Evolutionary conservation across 2,329 filamentous ascomycete genomes (phyloP).

Genomic region (Aspergillus phoenicis): DNA sequence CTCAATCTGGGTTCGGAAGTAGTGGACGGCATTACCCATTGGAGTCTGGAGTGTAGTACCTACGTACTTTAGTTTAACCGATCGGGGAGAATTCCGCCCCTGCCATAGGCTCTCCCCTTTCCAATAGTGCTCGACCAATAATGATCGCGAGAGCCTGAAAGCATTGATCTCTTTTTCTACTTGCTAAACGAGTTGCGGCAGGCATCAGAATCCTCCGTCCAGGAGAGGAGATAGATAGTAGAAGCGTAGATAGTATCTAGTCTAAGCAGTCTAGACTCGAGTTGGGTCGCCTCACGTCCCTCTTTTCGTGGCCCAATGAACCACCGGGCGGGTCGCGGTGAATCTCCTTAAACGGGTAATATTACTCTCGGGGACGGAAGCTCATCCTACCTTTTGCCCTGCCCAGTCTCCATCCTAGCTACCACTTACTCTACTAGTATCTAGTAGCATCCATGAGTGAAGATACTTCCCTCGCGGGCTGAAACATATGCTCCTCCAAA

Average conservation of each 20-base stretch:
- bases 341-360: conserved; percentile 13
- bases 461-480: not conserved
- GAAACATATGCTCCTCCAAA: not conserved
- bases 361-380: conserved; percentile 7
- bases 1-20: not conserved
- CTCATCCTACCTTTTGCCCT: too few relatives aligned
- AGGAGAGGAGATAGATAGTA: not conserved
- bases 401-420: too few relatives aligned
- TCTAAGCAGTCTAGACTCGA: conserved; percentile 9
- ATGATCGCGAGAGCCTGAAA: not conserved
- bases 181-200: not conserved
- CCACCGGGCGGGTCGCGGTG: not conserved
- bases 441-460: not conserved
- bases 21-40: not conserved
- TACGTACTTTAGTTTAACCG: not conserved
- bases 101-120: conserved; percentile 11
- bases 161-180: not conserved
- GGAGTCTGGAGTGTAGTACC: too few relatives aligned
- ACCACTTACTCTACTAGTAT: too few relatives aligned
- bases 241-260: not conserved
- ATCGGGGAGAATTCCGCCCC: not conserved
- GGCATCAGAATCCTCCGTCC: not conserved
- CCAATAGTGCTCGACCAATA: not conserved
- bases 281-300: conserved; percentile 14
- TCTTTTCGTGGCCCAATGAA: conserved; percentile 9